Evolutionary conservation across 116 monocot species (phyloP).

Genomic region (Trichopus zeylanicus): DNA sequence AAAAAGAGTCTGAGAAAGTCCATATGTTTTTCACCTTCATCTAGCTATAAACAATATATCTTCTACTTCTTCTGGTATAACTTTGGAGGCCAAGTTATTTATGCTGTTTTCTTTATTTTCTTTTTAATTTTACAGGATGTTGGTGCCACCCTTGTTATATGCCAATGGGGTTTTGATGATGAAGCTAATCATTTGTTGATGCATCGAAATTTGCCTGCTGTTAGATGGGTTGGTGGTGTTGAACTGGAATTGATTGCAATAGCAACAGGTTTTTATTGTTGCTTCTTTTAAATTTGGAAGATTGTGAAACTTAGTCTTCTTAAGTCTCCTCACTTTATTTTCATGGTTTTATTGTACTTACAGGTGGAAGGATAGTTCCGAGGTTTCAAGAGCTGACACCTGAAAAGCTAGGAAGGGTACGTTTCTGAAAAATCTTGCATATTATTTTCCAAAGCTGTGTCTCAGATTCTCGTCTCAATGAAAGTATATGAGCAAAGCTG

Average conservation of each 20-base stretch:
- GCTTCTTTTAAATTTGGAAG: background rate
- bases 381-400: constrained; percentile 90
- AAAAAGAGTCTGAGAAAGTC: background rate
- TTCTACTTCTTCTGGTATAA: background rate
- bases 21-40: background rate
- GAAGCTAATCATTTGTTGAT: constrained; percentile 97
- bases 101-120: background rate
- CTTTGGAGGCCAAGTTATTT: background rate
- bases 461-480: no score
- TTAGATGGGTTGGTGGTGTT: constrained; percentile 99
- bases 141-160: constrained; percentile 93
- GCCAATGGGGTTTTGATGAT: constrained; percentile 99
- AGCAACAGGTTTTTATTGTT: constrained; percentile 61
- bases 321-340: no score
- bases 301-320: background rate
- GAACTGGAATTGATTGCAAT: constrained; percentile 98
- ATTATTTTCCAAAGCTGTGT: no score
- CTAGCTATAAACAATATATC: background rate
- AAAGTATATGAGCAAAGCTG: no score
- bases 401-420: constrained; percentile 94
- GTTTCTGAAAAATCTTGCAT: background rate
- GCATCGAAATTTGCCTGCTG: constrained; percentile 97
- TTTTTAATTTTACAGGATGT: constrained; percentile 51
- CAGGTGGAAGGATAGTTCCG: constrained; percentile 98
- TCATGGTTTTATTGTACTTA: constrained; percentile 1